phyloP scores from a whole-genome alignment of 2,329 filamentous ascomycete species.

The Cytospora chrysosperma region DNA sequence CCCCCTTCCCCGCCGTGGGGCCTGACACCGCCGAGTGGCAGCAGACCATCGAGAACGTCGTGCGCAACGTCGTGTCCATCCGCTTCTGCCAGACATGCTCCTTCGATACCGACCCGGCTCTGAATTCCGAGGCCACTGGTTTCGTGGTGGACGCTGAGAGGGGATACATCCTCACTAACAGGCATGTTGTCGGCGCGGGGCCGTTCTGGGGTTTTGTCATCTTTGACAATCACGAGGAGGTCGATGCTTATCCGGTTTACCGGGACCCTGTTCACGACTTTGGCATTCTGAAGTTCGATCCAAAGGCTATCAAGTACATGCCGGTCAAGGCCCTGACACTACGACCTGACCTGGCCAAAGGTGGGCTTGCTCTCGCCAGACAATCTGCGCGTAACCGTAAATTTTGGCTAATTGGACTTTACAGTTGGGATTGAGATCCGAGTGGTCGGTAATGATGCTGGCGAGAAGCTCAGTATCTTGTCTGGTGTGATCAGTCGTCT shows the following conservation, averaged over 20 bases:
- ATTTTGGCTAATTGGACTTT: conserved; percentile 27
- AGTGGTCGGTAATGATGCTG: conserved; percentile 97
- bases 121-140: conserved; percentile 93
- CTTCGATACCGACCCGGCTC: conserved; percentile 93
- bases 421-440: conserved; percentile 87
- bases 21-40: conserved; percentile 85
- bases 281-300: conserved; percentile 93
- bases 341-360: conserved; percentile 79
- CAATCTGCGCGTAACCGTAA: conserved; percentile 2
- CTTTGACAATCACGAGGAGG: conserved; percentile 97
- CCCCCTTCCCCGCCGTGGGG: conserved; percentile 37
- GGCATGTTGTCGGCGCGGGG: conserved; percentile 90
- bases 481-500: conserved; percentile 96
- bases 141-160: conserved; percentile 95
- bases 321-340: conserved; percentile 76
- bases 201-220: conserved; percentile 98
- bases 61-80: conserved; percentile 96
- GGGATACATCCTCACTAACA: conserved; percentile 84
- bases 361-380: conserved; percentile 32
- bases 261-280: conserved; percentile 98
- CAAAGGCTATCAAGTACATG: conserved; percentile 97
- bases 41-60: conserved; percentile 88
- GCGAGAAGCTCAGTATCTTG: conserved; percentile 96
- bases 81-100: conserved; percentile 97
- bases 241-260: conserved; percentile 94